Evolutionary conservation across 179 eudicot genomes (phyloP), one percentile per base, ranked within the genome.

Genomic region (Actinidia arguta): DNA sequence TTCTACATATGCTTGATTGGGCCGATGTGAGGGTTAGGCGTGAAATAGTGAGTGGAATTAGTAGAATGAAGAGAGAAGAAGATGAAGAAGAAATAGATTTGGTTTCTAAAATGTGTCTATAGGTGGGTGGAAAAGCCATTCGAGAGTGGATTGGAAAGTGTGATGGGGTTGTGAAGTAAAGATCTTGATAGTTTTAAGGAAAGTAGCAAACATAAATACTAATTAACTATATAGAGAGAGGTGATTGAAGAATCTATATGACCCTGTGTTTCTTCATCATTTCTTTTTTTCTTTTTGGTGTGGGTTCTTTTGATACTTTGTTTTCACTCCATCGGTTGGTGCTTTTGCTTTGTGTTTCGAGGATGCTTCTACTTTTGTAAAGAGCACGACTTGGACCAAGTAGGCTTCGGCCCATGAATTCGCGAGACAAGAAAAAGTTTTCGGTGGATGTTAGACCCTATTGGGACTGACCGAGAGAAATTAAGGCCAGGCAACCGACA

Each of bases 1-100:
- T 89, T 81, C 96, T 80, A 84, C 99, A 96, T 7, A 83, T 84
- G 71, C 79, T 82, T 25, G 95, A 87, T 84, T 94, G 94, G 42
- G 90, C 73, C 39, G 84, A 42, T 47, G 85, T 52, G n/a, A 78
- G 67, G 78, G 48, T 71, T 56, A 82, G 82, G 18, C 77, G 56
- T 36, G 73, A 3, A 46, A 66, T 78, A 77, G 13, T 68, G 54
- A 67, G 55, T 73, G 64, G n/a, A 56, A 63, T 22, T 5, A 73
- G 11, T 14, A 67, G 63, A 58, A 74, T 22, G 75, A 73, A 73
- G 4, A 10, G 3, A 77, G 80, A 22, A 79, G 66, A 50, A 63
- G 24, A 22, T n/a, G 71, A 78, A 46, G 82, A 59, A 77, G 71
- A 22, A 36, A 64, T 47, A n/a, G 75, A 73, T 39, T 52, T 47